Evolutionary conservation across 441 rosid species (phyloP).

Genomic region (Mallotus japonicus): DNA sequence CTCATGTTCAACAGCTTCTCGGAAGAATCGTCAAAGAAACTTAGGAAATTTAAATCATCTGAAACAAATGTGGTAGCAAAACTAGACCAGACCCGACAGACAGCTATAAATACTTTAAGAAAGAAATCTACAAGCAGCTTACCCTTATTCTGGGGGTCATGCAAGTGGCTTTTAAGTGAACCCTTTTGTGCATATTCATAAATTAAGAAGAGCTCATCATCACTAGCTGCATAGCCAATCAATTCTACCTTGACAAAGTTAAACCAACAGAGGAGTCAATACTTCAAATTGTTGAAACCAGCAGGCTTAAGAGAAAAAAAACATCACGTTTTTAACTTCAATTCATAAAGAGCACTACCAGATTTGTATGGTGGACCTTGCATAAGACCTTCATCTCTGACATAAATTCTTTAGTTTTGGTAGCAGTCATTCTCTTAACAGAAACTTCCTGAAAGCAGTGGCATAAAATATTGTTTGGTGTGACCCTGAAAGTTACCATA

Average conservation of each 20-base stretch:
- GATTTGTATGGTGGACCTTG: constrained; percentile 94
- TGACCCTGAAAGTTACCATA: neutral
- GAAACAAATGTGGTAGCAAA: neutral
- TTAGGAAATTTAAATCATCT: neutral
- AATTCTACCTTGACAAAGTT: constrained; percentile 80
- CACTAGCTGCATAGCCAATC: constrained; percentile 84
- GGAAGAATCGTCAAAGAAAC: neutral
- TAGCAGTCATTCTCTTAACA: constrained; percentile 90
- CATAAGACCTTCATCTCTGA: constrained; percentile 97
- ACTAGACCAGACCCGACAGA: neutral
- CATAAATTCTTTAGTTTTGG: constrained; percentile 87
- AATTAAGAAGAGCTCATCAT: constrained; percentile 79
- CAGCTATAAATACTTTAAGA: neutral
- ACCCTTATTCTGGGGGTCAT: constrained; percentile 94
- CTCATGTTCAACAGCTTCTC: neutral
- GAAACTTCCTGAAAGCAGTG: constrained; percentile 72
- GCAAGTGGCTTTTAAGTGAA: constrained; percentile 78
- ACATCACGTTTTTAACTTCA: neutral
- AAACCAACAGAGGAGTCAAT: constrained; percentile 36
- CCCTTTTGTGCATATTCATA: constrained; percentile 94
- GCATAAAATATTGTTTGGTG: constrained; percentile 15
- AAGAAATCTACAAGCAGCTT: constrained; percentile 17
- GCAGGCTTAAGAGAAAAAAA: constrained; percentile 8
- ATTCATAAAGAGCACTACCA: constrained; percentile 48
- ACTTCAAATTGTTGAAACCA: constrained; percentile 18